Percentiles rank a stretch among this genome's conserved stretches.
Evolutionary conservation across 1,284 basidiomycete species (phyloP).

Genomic region (Ustilago vetiveriae): DNA sequence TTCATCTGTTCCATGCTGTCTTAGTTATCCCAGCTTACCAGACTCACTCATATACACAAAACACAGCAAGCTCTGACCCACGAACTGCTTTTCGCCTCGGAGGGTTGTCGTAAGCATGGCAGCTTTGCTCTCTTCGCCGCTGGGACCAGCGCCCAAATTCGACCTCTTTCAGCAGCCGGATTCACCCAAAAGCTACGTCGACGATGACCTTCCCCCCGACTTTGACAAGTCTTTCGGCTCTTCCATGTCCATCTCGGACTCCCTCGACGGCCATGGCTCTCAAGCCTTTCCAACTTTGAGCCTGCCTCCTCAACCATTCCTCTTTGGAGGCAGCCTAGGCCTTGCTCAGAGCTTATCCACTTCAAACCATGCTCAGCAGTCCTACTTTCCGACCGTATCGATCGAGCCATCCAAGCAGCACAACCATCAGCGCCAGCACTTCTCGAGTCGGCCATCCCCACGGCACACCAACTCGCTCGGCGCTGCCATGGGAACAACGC

Average conservation of each 20-base stretch:
- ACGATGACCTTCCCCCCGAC: conserved; percentile 57
- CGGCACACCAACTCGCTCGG: conserved; percentile 26
- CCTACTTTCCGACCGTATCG: conserved; percentile 12
- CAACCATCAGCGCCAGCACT: conserved; percentile 1
- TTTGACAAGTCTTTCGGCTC: conserved; percentile 64
- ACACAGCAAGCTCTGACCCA: not conserved
- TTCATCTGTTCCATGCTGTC: conserved; percentile 6
- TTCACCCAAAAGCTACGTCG: conserved; percentile 43
- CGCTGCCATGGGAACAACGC: conserved; percentile 55
- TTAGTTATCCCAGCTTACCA: not conserved
- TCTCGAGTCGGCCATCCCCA: conserved; percentile 17
- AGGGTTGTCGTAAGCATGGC: conserved; percentile 21
- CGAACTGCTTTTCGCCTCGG: not conserved
- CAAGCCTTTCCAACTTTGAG: conserved; percentile 10
- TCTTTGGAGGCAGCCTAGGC: conserved; percentile 24
- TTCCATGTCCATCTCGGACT: conserved; percentile 65
- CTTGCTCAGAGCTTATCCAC: conserved; percentile 24
- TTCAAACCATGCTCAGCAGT: conserved; percentile 23
- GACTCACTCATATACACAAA: not conserved
- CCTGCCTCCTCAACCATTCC: conserved; percentile 13
- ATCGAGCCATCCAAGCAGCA: conserved; percentile 28
- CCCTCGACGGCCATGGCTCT: conserved; percentile 48
- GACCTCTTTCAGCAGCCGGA: conserved; percentile 49
- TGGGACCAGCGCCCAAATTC: conserved; percentile 29
- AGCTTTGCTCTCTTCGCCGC: conserved; percentile 42